Evolutionary conservation across 495 filamentous ascomycete species (phyloP), one percentile per base, ranked within the genome.

Genomic region (Cryomyces minteri): DNA sequence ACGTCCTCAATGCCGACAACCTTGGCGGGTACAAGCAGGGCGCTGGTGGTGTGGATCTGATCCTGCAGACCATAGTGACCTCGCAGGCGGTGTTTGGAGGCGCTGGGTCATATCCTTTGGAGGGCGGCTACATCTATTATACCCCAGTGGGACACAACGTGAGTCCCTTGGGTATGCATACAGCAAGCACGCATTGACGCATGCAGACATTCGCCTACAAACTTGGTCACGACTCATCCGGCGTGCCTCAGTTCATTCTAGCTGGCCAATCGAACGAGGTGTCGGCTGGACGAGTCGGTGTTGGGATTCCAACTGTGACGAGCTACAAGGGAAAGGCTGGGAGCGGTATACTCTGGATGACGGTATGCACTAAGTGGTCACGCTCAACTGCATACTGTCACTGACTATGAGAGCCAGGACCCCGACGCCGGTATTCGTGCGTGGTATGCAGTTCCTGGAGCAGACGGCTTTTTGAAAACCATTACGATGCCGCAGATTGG

Each of bases 41-140:
- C 7, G n/a, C 52, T 4, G 59, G 57, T 39, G 54, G 54, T 12
- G 58, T 55, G 4, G 69, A 71, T 44, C 58, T 58, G 7, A 55
- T 68, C 32, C 48, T 70, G n/a, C 65, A 70, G 48, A 64, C 61
- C 1, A 63, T 66, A 33, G 56, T 53, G 25, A 58, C 60, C 18
- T 45, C 49, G 5, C 48, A 54, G 18, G 51, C 67, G 4, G 65
- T 70, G 0, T 71, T 66, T 54, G 68, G 62, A 29, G 68, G 64
- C 12, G 49, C 58, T 7, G 69, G 67, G 0, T 63, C 61, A 5
- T 63, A 68, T 51, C 68, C 68, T 9, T 50, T 69, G 1, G 68
- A 64, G 46, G 66, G 66, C 10, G 68, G 69, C 7, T 71, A 64
- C 47, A 57, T 72, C 41, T 72, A 72, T 47, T 60, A 63, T 42